Evolutionary conservation across 495 filamentous ascomycete species (phyloP).

Genomic region (Friedmanniomyces simplex): DNA sequence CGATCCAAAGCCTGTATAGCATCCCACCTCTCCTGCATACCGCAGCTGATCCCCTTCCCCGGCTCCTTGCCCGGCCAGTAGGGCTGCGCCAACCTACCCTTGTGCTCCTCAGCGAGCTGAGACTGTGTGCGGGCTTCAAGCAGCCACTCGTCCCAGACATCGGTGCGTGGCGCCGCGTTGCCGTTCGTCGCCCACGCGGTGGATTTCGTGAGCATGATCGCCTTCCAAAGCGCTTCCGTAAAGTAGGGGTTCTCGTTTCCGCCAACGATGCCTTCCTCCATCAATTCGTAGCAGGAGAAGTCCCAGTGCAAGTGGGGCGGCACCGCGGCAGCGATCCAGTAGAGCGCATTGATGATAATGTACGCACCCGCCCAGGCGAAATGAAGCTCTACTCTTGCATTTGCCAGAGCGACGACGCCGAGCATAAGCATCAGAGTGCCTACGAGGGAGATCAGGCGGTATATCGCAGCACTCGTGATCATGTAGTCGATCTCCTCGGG

Average conservation of each 20-base stretch:
- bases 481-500: conserved; percentile 36
- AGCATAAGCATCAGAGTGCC: conserved; percentile 40
- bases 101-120: neutral
- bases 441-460: conserved; percentile 35
- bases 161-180: conserved; percentile 32
- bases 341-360: conserved; percentile 35
- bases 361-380: conserved; percentile 36
- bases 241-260: conserved; percentile 27
- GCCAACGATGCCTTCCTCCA: conserved; percentile 23
- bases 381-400: conserved; percentile 33
- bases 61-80: neutral
- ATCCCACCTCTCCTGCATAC: neutral
- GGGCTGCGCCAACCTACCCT: neutral
- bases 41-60: neutral
- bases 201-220: conserved; percentile 32
- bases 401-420: conserved; percentile 38
- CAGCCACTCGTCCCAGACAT: conserved; percentile 34
- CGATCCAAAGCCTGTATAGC: no score
- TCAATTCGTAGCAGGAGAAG: conserved; percentile 28
- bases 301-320: conserved; percentile 36
- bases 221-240: conserved; percentile 38
- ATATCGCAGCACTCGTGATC: conserved; percentile 25
- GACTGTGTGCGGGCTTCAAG: conserved; percentile 21
- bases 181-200: conserved; percentile 30
- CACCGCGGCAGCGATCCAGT: conserved; percentile 39